Base-by-base conservation (phyloP, 768 basidiomycete species). In the Strobilomyces confusus region DNA sequence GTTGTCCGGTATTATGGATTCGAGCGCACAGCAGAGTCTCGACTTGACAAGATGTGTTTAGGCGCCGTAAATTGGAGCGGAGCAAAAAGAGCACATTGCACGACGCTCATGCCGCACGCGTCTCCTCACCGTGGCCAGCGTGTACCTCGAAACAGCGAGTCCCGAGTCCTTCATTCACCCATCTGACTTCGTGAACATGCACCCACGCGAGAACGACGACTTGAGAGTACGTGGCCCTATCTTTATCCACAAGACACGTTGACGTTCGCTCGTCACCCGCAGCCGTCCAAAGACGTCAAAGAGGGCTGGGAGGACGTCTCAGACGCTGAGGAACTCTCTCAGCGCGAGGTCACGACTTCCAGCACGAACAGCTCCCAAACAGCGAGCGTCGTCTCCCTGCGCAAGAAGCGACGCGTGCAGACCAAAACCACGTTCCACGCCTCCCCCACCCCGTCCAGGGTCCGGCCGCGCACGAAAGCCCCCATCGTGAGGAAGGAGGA, bases 291-390 rank as follows among this genome's bases (percentile, higher is more conserved):
- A n/a, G 19, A 49, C 34, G 49, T 37, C 23, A 55, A 55, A 30
- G 62, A 55, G n/a, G 58, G 49, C 4, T 77, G 73, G 77, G 71
- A 73, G 55, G 74, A 77, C 32, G 22, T 68, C 44, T 57, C 61
- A 8, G 64, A 67, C 12, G 37, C 50, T 1, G 65, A 58, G 22
- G 43, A 49, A n/a, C 34, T 15, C 23, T 44, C 64, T 25, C 59
- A 54, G 37, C 49, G 32, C 9, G 56, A 59, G 11, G 41, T 30
- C 13, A 37, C 17, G 26, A 46, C 33, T 22, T 45, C 57, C 43
- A 53, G 51, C 29, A 8, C 48, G 22, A 57, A 20, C 14, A 37
- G 52, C 17, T 54, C 58, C 20, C 54, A 49, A 15, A 32, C 54
- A 17, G 6, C 57, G 13, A 57, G 50, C 56, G 26, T 64, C n/a